Conservation (phyloP, 805 yeast genomes). For the Wickerhamomyces rabaulensis region DNA sequence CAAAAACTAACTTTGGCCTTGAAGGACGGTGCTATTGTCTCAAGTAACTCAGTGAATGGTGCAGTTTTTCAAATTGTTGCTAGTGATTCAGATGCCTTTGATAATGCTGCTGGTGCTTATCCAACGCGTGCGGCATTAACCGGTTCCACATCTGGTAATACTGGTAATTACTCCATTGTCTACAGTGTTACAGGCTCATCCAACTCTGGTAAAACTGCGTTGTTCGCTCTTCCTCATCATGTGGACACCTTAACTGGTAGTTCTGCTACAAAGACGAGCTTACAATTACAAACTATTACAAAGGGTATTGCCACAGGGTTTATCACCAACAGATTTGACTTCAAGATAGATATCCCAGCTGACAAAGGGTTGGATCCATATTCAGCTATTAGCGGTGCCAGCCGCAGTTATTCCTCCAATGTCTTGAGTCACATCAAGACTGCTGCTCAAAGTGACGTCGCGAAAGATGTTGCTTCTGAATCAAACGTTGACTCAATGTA, state of each 20-base stretch:
- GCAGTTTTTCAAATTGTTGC: conserved; percentile 58
- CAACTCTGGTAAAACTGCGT: conserved; percentile 36
- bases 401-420: conserved; percentile 23
- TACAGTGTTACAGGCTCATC: conserved; percentile 43
- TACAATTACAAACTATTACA: conserved; percentile 42
- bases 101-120: conserved; percentile 59
- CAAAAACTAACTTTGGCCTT: conserved; percentile 27
- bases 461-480: conserved; percentile 38
- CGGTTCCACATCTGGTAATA: conserved; percentile 35
- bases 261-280: conserved; percentile 26
- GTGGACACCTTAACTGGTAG: conserved; percentile 35
- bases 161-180: conserved; percentile 36
- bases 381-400: conserved; percentile 27
- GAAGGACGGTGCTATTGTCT: conserved; percentile 35
- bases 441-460: conserved; percentile 32
- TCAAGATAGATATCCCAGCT: conserved; percentile 40
- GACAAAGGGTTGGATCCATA: conserved; percentile 42
- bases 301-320: conserved; percentile 43
- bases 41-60: conserved; percentile 39
- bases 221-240: conserved; percentile 71
- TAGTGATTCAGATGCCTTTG: conserved; percentile 41
- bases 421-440: conserved; percentile 26
- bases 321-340: conserved; percentile 33
- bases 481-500: conserved; percentile 78
- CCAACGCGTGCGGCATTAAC: conserved; percentile 42